These are phyloP conservation scores for Arachnopeziza araneosa DNA, from an alignment of 2,329 filamentous ascomycete genomes.

Conservation along the genomic window DNA sequence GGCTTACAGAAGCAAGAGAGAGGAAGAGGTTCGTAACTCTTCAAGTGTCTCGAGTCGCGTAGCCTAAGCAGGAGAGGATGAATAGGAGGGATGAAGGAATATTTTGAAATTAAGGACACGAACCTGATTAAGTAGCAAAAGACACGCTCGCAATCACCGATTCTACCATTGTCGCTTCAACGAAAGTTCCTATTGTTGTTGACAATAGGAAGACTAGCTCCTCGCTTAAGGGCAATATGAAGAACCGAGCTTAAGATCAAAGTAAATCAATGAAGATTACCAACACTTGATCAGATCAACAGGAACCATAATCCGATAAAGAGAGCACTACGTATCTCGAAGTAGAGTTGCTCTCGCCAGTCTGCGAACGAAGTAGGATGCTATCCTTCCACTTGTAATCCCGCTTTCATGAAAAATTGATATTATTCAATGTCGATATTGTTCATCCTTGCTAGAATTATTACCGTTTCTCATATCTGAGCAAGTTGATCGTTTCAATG, in stretches of 20 bases:
- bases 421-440: neutral
- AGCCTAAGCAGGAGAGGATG: too few relatives aligned
- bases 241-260: neutral
- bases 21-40: too few relatives aligned
- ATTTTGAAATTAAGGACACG: too few relatives aligned
- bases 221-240: neutral
- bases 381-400: neutral
- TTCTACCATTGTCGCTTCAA: neutral
- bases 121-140: too few relatives aligned
- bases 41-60: too few relatives aligned
- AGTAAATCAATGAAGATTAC: neutral
- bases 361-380: neutral
- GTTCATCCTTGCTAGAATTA: neutral
- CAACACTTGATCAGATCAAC: too few relatives aligned
- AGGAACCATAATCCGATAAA: too few relatives aligned
- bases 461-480: neutral
- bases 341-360: too few relatives aligned
- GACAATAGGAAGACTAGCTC: neutral
- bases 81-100: too few relatives aligned
- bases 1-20: too few relatives aligned
- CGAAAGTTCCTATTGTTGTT: neutral
- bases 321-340: too few relatives aligned
- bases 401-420: neutral
- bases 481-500: neutral
- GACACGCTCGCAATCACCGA: too few relatives aligned